Evolutionary conservation across 2,329 filamentous ascomycete genomes (phyloP), one percentile per base, ranked within the genome.

Genomic region (Aspergillus felis): DNA sequence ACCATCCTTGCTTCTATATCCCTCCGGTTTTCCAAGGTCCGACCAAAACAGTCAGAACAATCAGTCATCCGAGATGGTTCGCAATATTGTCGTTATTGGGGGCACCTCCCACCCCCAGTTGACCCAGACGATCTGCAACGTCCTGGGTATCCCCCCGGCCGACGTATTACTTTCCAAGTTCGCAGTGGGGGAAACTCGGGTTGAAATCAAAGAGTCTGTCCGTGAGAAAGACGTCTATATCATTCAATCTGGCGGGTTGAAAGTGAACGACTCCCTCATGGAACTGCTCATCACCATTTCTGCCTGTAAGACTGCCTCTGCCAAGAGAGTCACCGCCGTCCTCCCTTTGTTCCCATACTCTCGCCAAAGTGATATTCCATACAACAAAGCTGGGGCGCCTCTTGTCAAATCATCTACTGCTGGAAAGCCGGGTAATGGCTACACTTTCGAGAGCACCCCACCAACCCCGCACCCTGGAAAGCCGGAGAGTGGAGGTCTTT

Each of bases 171-270:
- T 97, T 51, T 85, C 82, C 71, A 97, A 97, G 79, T 99, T 99
- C 80, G 91, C 92, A 32, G 91, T 94, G 53, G 94, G 94, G 65
- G 94, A 97, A 80, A 96, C 90, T 65, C 87, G 93, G 55, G 93
- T 96, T 62, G 94, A 97, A 77, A 96, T 99, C 70, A 85, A 92
- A 74, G 94, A 99, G 76, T 96, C 92, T 14, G 94, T 99, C 53
- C 89, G 94, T 67, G 94, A 91, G 67, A 99, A 99, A 76, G 94
- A 99, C 85, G 94, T 97, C 74, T 99, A 95, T 79, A 97, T 97
- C 73, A 91, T 99, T 69, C 93, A 97, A 77, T 94, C 91, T 46
- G 92, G 91, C 66, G 91, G 91, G 66, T 92, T 91, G 62, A 90
- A 89, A 68, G 91, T 97, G 78, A 99, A 99, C 74, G 94, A 99